A percentile compares a stretch with the other conserved stretches of the same genome.
Conservation (phyloP, 2,329 filamentous ascomycete species). For the Aspergillus carbonarius region DNA sequence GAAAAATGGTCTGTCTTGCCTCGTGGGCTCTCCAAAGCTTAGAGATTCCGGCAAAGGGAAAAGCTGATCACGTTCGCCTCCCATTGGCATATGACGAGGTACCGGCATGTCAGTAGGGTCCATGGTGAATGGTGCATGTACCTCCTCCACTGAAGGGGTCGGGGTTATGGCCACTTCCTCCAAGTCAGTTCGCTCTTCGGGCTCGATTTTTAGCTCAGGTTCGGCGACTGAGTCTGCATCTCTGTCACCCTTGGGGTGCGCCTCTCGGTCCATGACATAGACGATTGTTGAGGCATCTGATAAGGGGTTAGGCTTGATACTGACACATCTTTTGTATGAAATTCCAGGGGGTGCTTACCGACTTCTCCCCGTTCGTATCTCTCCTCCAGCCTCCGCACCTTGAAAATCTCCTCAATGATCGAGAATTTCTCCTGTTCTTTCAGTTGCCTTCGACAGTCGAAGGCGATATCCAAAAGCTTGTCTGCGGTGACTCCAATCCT, state of each 20-base stretch:
- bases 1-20: constrained; percentile 31
- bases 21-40: constrained; percentile 26
- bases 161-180: constrained; percentile 30
- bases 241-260: constrained; percentile 33
- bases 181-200: constrained; percentile 29
- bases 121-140: constrained; percentile 25
- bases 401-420: constrained; percentile 44
- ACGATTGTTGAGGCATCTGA: constrained; percentile 37
- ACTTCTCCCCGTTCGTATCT: constrained; percentile 43
- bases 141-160: constrained; percentile 26
- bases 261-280: constrained; percentile 40
- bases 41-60: constrained; percentile 34
- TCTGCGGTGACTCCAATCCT: constrained; percentile 37
- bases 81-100: constrained; percentile 22
- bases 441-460: constrained; percentile 40
- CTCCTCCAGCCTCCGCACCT: constrained; percentile 42
- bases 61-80: constrained; percentile 15
- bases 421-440: constrained; percentile 36
- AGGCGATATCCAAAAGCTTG: constrained; percentile 41
- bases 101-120: constrained; percentile 23
- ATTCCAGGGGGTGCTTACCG: constrained; percentile 27
- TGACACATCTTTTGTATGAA: neutral
- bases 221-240: constrained; percentile 31
- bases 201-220: constrained; percentile 17
- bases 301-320: neutral